phyloP scores from a whole-genome alignment of 345 rosid genomes.

The Corymbia maculata region DNA sequence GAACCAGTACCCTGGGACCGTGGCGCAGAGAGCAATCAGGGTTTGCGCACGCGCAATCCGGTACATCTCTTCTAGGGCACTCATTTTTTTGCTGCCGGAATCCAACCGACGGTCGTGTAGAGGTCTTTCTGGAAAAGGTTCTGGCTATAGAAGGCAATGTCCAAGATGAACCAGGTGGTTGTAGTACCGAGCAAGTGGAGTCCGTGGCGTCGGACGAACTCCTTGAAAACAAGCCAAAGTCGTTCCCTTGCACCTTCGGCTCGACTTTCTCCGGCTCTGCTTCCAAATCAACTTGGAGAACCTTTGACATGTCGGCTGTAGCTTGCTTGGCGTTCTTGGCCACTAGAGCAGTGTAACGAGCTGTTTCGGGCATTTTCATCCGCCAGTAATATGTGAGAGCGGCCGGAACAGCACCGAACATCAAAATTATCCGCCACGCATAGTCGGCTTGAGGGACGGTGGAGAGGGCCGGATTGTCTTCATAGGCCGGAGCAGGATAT shows the following conservation, averaged over 20 bases:
- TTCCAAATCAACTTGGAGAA: conserved; percentile 5
- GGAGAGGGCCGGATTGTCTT: conserved; percentile 2
- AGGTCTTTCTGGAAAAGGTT: conserved; percentile 39
- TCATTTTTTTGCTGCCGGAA: conserved; percentile 1
- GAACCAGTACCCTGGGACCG: conserved; percentile 11
- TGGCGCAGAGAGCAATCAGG: conserved; percentile 9
- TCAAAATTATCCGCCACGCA: conserved; percentile 66
- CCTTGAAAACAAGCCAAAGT: conserved; percentile 7
- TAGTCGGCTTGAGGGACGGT: conserved; percentile 25
- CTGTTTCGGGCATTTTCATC: conserved; percentile 86
- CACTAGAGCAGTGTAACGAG: conserved; percentile 38
- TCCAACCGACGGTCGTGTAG: conserved; percentile 1
- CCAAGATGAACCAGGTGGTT: conserved; percentile 33
- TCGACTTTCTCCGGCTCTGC: neutral
- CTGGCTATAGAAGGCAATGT: conserved; percentile 15
- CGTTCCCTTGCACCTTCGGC: neutral
- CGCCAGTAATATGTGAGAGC: conserved; percentile 76
- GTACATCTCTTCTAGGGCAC: neutral
- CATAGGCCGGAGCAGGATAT: conserved; percentile 14
- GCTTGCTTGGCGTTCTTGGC: conserved; percentile 8
- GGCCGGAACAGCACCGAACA: conserved; percentile 73
- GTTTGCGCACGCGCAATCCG: conserved; percentile 2
- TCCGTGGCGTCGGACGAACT: conserved; percentile 26
- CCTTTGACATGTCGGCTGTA: conserved; percentile 7
- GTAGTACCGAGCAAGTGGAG: conserved; percentile 35